Percentiles rank a stretch among this genome's conserved stretches.
Conservation (phyloP, 2,329 filamentous ascomycete species). For the Exophiala oligosperma region DNA sequence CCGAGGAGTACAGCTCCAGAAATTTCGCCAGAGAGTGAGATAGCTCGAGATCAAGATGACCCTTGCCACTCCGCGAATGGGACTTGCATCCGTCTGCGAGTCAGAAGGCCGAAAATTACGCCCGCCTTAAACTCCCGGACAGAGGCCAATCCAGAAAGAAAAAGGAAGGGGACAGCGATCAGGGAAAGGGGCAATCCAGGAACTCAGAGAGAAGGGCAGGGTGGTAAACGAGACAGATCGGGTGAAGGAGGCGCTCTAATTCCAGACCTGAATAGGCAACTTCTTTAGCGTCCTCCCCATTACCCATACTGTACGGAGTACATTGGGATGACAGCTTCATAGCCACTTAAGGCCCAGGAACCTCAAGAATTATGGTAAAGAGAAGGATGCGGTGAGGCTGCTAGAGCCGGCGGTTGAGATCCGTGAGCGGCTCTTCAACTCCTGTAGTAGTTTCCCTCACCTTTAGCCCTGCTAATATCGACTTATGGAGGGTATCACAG, state of each 20-base stretch:
- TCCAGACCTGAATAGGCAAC: slow-evolving; percentile 10
- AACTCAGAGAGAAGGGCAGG: slow-evolving; percentile 6
- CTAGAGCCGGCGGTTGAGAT: no score
- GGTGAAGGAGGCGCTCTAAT: slow-evolving; percentile 7
- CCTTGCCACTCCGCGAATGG: slow-evolving; percentile 5
- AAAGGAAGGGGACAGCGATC: background rate
- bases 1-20: slow-evolving; percentile 9
- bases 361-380: no score
- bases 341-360: background rate
- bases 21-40: slow-evolving; percentile 11
- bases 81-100: slow-evolving; percentile 7
- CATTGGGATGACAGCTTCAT: background rate
- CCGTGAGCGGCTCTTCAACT: no score
- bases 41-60: slow-evolving; percentile 11
- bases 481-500: no score
- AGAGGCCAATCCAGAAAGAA: slow-evolving; percentile 11
- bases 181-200: slow-evolving; percentile 6
- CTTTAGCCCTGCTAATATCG: no score
- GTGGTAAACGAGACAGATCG: slow-evolving; percentile 3
- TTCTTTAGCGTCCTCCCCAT: slow-evolving; percentile 2
- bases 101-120: slow-evolving; percentile 13
- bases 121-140: slow-evolving; percentile 11
- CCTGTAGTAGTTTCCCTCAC: no score
- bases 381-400: no score
- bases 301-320: background rate